These are phyloP conservation scores for Trichoderma gracile DNA, from an alignment of 2,329 filamentous ascomycete species.

Conservation along the genomic window DNA sequence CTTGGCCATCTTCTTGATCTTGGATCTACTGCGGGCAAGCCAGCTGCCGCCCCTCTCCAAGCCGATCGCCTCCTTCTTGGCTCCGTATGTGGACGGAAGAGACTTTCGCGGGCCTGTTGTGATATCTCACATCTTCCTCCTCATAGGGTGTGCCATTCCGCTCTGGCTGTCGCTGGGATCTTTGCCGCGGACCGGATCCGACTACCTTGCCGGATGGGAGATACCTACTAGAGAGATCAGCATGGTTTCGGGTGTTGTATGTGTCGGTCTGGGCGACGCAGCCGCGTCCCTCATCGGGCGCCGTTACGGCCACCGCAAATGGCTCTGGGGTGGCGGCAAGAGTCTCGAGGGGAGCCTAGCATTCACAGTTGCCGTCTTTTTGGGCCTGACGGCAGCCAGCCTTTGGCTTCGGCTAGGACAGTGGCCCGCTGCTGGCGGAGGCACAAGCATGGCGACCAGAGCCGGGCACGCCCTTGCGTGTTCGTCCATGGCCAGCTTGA, in stretches of 20 bases:
- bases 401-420: constrained; percentile 75
- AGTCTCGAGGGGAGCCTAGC: constrained; percentile 85
- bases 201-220: constrained; percentile 71
- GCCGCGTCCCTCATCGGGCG: constrained; percentile 88
- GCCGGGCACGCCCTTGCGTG: constrained; percentile 71
- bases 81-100: constrained; percentile 90
- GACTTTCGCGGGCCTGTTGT: constrained; percentile 93
- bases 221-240: constrained; percentile 72
- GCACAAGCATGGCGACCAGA: constrained; percentile 36
- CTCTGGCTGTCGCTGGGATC: constrained; percentile 85
- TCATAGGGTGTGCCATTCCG: constrained; percentile 92
- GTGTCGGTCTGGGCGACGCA: constrained; percentile 92
- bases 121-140: constrained; percentile 91
- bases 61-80: constrained; percentile 81
- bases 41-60: constrained; percentile 88
- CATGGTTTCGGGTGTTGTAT: constrained; percentile 90
- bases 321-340: constrained; percentile 96
- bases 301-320: constrained; percentile 82
- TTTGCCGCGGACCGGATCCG: constrained; percentile 56
- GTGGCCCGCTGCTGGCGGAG: constrained; percentile 61
- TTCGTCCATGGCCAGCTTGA: constrained; percentile 79
- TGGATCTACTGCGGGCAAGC: constrained; percentile 86
- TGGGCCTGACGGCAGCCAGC: constrained; percentile 69
- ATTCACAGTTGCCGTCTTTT: constrained; percentile 76
- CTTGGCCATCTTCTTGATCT: constrained; percentile 79